A percentile compares a stretch with the other conserved stretches of the same genome.
Evolutionary conservation across 495 filamentous ascomycete species (phyloP).

Genomic region (Parathielavia appendiculata): DNA sequence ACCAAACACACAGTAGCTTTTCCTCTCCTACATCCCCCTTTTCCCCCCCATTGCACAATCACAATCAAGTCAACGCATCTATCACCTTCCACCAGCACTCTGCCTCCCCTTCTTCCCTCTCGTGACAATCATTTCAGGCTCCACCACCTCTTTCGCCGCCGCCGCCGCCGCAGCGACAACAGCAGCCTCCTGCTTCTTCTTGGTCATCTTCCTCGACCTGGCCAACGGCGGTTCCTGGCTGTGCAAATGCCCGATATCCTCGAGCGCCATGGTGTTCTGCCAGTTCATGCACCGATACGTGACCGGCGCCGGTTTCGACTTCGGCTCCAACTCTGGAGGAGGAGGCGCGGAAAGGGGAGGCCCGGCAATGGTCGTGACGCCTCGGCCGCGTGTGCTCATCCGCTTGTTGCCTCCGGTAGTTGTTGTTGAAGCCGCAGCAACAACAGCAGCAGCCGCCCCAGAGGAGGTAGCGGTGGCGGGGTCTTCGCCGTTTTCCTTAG

Average conservation of each 20-base stretch:
- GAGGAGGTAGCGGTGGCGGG: too few relatives aligned
- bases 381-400: conserved; percentile 64
- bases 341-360: not conserved
- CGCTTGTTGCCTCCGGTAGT: conserved; percentile 48
- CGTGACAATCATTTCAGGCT: conserved; percentile 15
- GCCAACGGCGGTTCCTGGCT: conserved; percentile 65
- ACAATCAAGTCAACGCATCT: not conserved
- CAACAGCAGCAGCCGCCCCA: not conserved
- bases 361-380: conserved; percentile 15
- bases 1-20: too few relatives aligned
- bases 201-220: conserved; percentile 53
- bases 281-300: conserved; percentile 71
- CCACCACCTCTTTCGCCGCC: conserved; percentile 23
- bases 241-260: conserved; percentile 77
- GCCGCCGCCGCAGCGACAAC: conserved; percentile 15
- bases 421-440: not conserved
- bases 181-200: conserved; percentile 31
- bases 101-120: conserved; percentile 20
- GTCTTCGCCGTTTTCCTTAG: not conserved
- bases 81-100: not conserved
- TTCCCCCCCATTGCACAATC: not conserved
- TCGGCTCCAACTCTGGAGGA: not conserved
- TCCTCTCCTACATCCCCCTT: too few relatives aligned
- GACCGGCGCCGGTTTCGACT: conserved; percentile 40
- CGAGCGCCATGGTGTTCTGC: conserved; percentile 71